phyloP scores from a whole-genome alignment of 177 flowering plant genomes.

The Vitis hybrid region DNA sequence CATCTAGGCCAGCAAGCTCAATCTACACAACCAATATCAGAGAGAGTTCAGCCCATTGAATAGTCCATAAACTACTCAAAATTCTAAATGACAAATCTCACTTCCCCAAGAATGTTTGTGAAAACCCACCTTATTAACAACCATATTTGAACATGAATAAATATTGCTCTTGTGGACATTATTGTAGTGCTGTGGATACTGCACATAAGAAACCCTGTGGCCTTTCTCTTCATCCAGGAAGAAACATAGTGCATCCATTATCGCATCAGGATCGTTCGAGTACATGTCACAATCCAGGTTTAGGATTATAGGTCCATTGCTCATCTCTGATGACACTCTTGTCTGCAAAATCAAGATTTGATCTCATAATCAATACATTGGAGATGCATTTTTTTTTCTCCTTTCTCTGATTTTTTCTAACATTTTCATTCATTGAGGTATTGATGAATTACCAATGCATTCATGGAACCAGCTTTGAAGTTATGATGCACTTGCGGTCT shows the following conservation, averaged over 20 bases:
- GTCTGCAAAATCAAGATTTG: constrained; percentile 19
- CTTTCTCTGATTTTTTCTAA: no score
- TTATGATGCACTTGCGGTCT: constrained; percentile 30
- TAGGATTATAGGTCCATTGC: constrained; percentile 31
- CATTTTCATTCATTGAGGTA: no score
- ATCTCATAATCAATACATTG: no score
- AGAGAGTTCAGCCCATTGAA: background rate
- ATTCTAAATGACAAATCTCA: background rate
- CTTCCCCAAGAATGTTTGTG: background rate
- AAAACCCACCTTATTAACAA: constrained; percentile 11
- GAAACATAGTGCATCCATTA: constrained; percentile 34
- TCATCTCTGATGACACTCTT: constrained; percentile 45
- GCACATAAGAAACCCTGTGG: constrained; percentile 29
- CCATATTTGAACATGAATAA: constrained; percentile 5
- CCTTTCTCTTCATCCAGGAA: constrained; percentile 40
- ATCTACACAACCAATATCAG: constrained; percentile 21
- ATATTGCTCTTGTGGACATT: constrained; percentile 34
- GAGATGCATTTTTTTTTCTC: no score
- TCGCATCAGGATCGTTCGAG: constrained; percentile 25
- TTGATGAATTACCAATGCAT: constrained; percentile 19
- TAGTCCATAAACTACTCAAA: background rate
- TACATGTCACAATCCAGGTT: constrained; percentile 50
- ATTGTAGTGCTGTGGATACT: constrained; percentile 31
- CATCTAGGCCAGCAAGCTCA: constrained; percentile 39
- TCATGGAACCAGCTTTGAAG: constrained; percentile 31